A percentile compares a stretch with the other conserved stretches of the same genome.
These are phyloP conservation scores for Xylaria sp. DNA, from an alignment of 2,329 filamentous ascomycete species.

Conservation along the genomic window DNA sequence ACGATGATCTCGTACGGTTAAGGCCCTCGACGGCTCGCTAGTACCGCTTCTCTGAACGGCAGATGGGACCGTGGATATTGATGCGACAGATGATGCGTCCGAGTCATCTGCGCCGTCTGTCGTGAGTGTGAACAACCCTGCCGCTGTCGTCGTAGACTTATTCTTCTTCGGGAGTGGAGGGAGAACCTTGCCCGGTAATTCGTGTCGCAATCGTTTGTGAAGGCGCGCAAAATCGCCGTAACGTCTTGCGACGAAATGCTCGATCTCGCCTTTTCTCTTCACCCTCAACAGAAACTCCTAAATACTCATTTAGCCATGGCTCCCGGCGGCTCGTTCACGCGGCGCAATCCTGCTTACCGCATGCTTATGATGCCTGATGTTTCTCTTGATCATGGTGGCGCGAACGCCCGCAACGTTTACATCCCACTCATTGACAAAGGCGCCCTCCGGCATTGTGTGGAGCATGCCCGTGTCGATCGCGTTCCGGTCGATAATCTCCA, in stretches of 20 bases:
- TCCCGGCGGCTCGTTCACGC: too few relatives aligned
- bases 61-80: constrained; percentile 59
- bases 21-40: constrained; percentile 35
- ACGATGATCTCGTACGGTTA: constrained; percentile 41
- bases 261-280: constrained; percentile 67
- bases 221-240: constrained; percentile 84
- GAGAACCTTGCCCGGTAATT: constrained; percentile 85
- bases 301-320: constrained; percentile 10
- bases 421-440: constrained; percentile 94
- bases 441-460: constrained; percentile 81
- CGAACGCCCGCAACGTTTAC: constrained; percentile 90
- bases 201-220: constrained; percentile 71
- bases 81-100: constrained; percentile 76
- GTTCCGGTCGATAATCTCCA: constrained; percentile 91
- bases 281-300: constrained; percentile 88
- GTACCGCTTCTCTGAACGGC: constrained; percentile 26
- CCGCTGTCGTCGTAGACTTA: constrained; percentile 66
- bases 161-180: constrained; percentile 88
- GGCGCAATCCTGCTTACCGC: constrained; percentile 53
- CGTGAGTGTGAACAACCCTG: constrained; percentile 48
- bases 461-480: constrained; percentile 88
- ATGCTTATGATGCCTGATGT: constrained; percentile 84
- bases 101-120: constrained; percentile 58
- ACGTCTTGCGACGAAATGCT: constrained; percentile 74
- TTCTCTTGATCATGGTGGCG: constrained; percentile 74